Conservation (phyloP, 768 basidiomycete species). For the Ramaria sp. region DNA sequence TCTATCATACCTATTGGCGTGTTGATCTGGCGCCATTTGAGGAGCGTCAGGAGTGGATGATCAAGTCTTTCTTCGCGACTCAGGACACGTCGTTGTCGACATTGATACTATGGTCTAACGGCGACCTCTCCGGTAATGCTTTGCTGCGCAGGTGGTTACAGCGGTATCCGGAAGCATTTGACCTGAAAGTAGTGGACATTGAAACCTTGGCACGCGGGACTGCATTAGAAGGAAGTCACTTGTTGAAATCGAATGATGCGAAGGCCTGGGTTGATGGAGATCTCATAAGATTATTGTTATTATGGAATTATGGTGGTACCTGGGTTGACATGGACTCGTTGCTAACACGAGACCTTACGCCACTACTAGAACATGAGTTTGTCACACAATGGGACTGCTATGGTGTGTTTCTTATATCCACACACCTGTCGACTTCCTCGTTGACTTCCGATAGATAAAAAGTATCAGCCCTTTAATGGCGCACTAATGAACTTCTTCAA, state of each 20-base stretch:
- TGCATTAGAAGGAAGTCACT: slow-evolving; percentile 50
- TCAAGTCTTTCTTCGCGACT: slow-evolving; percentile 90
- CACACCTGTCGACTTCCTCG: not conserved
- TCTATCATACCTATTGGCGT: slow-evolving; percentile 93
- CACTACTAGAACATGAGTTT: slow-evolving; percentile 88
- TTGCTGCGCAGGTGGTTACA: slow-evolving; percentile 50
- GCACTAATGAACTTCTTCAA: slow-evolving; percentile 88
- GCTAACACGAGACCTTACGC: slow-evolving; percentile 76
- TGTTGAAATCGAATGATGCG: slow-evolving; percentile 53
- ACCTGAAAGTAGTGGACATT: slow-evolving; percentile 61
- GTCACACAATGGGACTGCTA: slow-evolving; percentile 99
- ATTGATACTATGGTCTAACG: slow-evolving; percentile 89
- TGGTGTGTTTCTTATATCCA: slow-evolving; percentile 38
- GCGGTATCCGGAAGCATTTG: slow-evolving; percentile 61
- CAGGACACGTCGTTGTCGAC: slow-evolving; percentile 56
- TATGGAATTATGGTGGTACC: slow-evolving; percentile 87
- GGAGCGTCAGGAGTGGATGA: slow-evolving; percentile 77
- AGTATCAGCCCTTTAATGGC: slow-evolving; percentile 76
- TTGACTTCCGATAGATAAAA: slow-evolving; percentile 40
- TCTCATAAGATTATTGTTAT: slow-evolving; percentile 72
- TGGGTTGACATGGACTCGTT: slow-evolving; percentile 99
- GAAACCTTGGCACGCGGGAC: slow-evolving; percentile 61
- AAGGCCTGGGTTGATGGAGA: slow-evolving; percentile 96
- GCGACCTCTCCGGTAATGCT: slow-evolving; percentile 45
- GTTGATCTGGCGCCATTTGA: slow-evolving; percentile 76